Evolutionary conservation across 179 eudicot species (phyloP).

Genomic region (Beta corolliflora): DNA sequence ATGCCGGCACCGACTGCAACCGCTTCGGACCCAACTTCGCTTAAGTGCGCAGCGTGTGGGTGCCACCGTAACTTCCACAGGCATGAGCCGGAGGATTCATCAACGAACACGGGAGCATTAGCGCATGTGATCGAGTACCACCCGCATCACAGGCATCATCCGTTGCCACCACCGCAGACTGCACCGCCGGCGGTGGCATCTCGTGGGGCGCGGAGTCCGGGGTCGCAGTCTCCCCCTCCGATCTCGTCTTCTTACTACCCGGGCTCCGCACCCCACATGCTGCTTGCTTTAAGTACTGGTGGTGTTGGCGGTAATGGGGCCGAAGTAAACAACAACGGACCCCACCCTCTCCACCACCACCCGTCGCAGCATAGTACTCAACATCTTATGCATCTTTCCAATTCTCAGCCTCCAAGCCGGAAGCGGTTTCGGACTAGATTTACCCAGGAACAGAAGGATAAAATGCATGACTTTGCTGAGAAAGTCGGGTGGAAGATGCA

Average conservation of each 20-base stretch:
- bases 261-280: slow-evolving; percentile 72
- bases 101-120: not conserved
- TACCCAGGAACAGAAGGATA: slow-evolving; percentile 40
- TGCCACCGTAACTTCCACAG: slow-evolving; percentile 45
- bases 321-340: not conserved
- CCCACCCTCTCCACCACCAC: not conserved
- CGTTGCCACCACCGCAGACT: slow-evolving; percentile 53
- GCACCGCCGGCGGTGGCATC: slow-evolving; percentile 12
- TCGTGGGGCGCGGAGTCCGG: slow-evolving; percentile 28
- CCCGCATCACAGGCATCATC: slow-evolving; percentile 86
- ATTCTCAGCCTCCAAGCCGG: slow-evolving; percentile 6
- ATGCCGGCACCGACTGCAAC: slow-evolving; percentile 11
- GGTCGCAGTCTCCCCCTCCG: slow-evolving; percentile 83
- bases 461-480: slow-evolving; percentile 46
- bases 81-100: slow-evolving; percentile 50
- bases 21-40: slow-evolving; percentile 26
- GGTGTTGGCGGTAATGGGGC: not conserved
- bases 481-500: slow-evolving; percentile 49
- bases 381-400: not conserved
- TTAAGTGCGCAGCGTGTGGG: slow-evolving; percentile 37
- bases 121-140: slow-evolving; percentile 62
- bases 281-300: slow-evolving; percentile 70
- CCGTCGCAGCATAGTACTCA: not conserved
- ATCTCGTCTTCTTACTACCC: slow-evolving; percentile 83
- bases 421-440: slow-evolving; percentile 44